A percentile compares a stretch with the other conserved stretches of the same genome.
phyloP scores from a whole-genome alignment of 495 filamentous ascomycete species.

The Talaromyces stipitatus region DNA sequence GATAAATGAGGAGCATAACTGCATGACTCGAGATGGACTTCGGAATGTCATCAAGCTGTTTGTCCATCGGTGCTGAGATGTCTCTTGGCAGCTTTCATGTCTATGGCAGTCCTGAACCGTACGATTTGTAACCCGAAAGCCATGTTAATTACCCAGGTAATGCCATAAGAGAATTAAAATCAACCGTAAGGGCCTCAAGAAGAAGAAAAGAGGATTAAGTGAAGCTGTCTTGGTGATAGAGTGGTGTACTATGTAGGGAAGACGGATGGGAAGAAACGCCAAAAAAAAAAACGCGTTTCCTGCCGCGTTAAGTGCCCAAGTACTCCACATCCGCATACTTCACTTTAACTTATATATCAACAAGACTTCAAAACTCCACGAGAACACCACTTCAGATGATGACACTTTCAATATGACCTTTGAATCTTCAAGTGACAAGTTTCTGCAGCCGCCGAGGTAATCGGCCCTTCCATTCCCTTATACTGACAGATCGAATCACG shows the following conservation, averaged over 20 bases:
- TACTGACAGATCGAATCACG: neutral
- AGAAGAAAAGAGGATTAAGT: neutral
- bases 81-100: no score
- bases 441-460: constrained; percentile 16
- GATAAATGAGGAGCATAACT: neutral
- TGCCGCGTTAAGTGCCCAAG: constrained; percentile 14
- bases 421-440: neutral
- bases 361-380: neutral
- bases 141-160: no score
- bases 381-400: neutral
- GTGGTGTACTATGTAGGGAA: neutral
- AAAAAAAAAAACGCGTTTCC: constrained; percentile 25
- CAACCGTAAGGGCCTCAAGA: no score
- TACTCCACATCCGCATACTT: constrained; percentile 2
- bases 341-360: neutral
- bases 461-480: constrained; percentile 10
- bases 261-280: constrained; percentile 12
- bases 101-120: no score
- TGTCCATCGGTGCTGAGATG: no score
- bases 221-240: neutral
- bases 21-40: neutral
- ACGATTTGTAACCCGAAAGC: no score
- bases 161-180: no score
- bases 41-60: neutral
- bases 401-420: neutral